These are phyloP conservation scores for Plectosphaerella cucumerina DNA, from an alignment of 2,329 filamentous ascomycete genomes.

Conservation along the genomic window DNA sequence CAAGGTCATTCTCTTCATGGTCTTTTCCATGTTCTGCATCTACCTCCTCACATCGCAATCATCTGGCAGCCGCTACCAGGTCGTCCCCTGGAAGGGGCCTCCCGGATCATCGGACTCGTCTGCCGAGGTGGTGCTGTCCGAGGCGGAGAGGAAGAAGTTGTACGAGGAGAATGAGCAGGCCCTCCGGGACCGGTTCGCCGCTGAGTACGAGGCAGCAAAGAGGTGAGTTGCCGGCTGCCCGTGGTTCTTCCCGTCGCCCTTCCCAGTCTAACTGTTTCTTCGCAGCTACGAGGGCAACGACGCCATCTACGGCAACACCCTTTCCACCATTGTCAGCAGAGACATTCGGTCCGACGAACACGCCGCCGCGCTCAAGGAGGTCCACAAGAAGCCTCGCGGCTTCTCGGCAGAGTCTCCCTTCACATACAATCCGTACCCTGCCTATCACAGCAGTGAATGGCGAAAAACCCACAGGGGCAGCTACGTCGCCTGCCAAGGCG, in stretches of 20 bases:
- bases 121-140: not conserved
- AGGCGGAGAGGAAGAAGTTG: slow-evolving; percentile 9
- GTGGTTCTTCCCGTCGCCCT: slow-evolving; percentile 2
- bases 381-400: slow-evolving; percentile 23
- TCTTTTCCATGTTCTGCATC: slow-evolving; percentile 32
- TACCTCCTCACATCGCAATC: slow-evolving; percentile 39
- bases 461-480: slow-evolving; percentile 49
- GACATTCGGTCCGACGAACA: slow-evolving; percentile 30
- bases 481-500: slow-evolving; percentile 62
- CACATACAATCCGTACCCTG: slow-evolving; percentile 67
- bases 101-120: slow-evolving; percentile 1
- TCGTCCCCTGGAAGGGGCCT: slow-evolving; percentile 25
- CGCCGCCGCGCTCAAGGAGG: slow-evolving; percentile 12
- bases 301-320: slow-evolving; percentile 53
- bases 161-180: slow-evolving; percentile 21
- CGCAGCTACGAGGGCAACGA: slow-evolving; percentile 40
- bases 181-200: slow-evolving; percentile 24
- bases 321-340: slow-evolving; percentile 39
- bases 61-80: slow-evolving; percentile 25
- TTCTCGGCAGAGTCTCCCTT: slow-evolving; percentile 45
- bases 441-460: slow-evolving; percentile 63
- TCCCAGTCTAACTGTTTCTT: not conserved
- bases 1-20: slow-evolving; percentile 35
- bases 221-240: slow-evolving; percentile 26
- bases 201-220: slow-evolving; percentile 30